Evolutionary conservation across 2,329 filamentous ascomycete species (phyloP).

Genomic region (Raffaelea deltoideospora): DNA sequence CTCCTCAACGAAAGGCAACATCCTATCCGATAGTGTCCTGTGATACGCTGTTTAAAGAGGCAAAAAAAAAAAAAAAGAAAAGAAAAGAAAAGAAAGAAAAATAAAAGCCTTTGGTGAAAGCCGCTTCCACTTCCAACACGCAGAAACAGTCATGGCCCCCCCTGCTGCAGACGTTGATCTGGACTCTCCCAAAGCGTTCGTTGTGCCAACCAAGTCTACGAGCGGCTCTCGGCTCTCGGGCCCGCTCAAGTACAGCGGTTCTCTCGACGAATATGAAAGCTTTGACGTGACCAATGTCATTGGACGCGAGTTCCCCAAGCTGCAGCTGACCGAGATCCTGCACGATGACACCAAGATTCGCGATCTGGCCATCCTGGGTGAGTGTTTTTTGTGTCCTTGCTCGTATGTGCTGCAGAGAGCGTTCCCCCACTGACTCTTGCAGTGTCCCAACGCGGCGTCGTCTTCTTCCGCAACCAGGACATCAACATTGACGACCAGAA

Average conservation of each 20-base stretch:
- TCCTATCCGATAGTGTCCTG: too few species aligned
- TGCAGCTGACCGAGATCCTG: slow-evolving; percentile 20
- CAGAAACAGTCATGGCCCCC: background rate
- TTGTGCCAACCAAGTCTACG: background rate
- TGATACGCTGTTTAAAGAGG: too few species aligned
- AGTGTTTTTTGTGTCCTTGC: background rate
- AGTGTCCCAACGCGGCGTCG: slow-evolving; percentile 37
- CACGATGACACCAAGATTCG: slow-evolving; percentile 16
- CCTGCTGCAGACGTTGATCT: background rate
- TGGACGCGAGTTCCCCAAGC: slow-evolving; percentile 22
- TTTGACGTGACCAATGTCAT: slow-evolving; percentile 28
- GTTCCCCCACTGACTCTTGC: too few species aligned
- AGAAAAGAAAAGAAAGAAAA: too few species aligned
- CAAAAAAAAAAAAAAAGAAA: too few species aligned
- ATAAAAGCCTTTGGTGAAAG: too few species aligned
- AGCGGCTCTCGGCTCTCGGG: background rate
- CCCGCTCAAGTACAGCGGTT: slow-evolving; percentile 14
- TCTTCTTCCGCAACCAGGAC: slow-evolving; percentile 37
- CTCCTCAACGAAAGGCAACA: too few species aligned
- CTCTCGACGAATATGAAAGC: slow-evolving; percentile 15
- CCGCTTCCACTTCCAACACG: background rate
- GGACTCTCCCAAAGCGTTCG: background rate
- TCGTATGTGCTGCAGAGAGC: background rate
- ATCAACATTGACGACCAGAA: slow-evolving; percentile 34
- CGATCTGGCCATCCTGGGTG: slow-evolving; percentile 16